Evolutionary conservation across 2,329 filamentous ascomycete genomes (phyloP).

Genomic region (Rachicladosporium sp.): DNA sequence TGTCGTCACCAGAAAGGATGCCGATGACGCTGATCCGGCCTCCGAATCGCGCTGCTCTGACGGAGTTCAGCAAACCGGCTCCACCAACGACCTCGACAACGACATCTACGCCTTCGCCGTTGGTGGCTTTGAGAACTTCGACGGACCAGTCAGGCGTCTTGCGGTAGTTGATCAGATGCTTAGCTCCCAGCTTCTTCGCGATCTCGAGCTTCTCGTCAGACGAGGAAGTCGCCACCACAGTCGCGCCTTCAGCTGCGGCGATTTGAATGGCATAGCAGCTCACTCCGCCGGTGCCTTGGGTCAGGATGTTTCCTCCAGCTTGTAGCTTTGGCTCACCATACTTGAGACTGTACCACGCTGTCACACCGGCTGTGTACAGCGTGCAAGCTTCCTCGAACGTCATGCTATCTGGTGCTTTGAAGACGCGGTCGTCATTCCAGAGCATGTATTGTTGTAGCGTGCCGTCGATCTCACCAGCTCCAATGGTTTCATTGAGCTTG

Average conservation of each 20-base stretch:
- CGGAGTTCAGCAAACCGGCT: conserved; percentile 28
- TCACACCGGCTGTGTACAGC: conserved; percentile 48
- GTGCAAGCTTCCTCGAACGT: conserved; percentile 46
- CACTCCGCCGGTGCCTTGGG: conserved; percentile 32
- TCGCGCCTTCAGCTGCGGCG: conserved; percentile 21
- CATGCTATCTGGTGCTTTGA: conserved; percentile 43
- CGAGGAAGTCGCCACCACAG: conserved; percentile 46
- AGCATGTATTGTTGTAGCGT: conserved; percentile 46
- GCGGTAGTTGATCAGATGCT: conserved; percentile 49
- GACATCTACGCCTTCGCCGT: conserved; percentile 29
- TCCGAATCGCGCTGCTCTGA: conserved; percentile 26
- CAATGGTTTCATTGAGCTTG: conserved; percentile 28
- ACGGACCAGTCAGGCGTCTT: conserved; percentile 44
- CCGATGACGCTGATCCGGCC: conserved; percentile 26
- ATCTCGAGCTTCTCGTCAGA: conserved; percentile 41
- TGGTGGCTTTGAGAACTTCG: conserved; percentile 36
- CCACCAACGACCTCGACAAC: conserved; percentile 38
- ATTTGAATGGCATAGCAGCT: conserved; percentile 22
- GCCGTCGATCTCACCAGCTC: conserved; percentile 44
- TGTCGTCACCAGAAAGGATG: conserved; percentile 6
- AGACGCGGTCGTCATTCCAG: conserved; percentile 37
- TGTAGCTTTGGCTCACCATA: conserved; percentile 42
- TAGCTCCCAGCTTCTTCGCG: conserved; percentile 43
- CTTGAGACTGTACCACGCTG: conserved; percentile 36
- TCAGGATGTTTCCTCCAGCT: conserved; percentile 16